A percentile compares a stretch with the other conserved stretches of the same genome.
Conservation (phyloP, 306 rosid species). For the Gleditsia sinensis region DNA sequence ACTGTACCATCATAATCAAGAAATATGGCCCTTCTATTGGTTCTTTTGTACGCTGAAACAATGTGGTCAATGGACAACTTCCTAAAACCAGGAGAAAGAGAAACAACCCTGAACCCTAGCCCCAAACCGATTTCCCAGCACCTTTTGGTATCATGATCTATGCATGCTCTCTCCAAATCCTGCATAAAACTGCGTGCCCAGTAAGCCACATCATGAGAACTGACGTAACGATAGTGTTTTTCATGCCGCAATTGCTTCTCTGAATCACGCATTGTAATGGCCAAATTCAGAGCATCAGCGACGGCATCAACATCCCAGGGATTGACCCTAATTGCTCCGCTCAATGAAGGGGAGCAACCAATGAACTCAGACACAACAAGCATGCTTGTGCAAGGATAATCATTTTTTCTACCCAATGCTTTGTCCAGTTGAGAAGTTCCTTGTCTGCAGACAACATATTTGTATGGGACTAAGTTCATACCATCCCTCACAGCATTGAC, state of each 20-base stretch:
- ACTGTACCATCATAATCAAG: slow-evolving; percentile 86
- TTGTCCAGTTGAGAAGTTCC: slow-evolving; percentile 58
- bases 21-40: slow-evolving; percentile 65
- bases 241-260: slow-evolving; percentile 75
- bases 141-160: slow-evolving; percentile 65
- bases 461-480: slow-evolving; percentile 83
- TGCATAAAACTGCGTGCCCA: slow-evolving; percentile 84
- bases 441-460: slow-evolving; percentile 77
- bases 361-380: slow-evolving; percentile 84
- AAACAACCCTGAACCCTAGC: slow-evolving; percentile 66
- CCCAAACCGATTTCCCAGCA: slow-evolving; percentile 81
- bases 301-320: slow-evolving; percentile 82
- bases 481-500: slow-evolving; percentile 88
- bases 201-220: slow-evolving; percentile 80
- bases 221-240: slow-evolving; percentile 72
- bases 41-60: slow-evolving; percentile 61
- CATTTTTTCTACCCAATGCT: slow-evolving; percentile 46
- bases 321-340: slow-evolving; percentile 90
- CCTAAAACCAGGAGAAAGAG: slow-evolving; percentile 68
- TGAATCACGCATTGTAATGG: slow-evolving; percentile 58
- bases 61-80: slow-evolving; percentile 60
- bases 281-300: slow-evolving; percentile 70
- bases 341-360: slow-evolving; percentile 83
- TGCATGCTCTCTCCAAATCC: slow-evolving; percentile 78
- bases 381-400: slow-evolving; percentile 61